phyloP scores from a whole-genome alignment of 495 filamentous ascomycete species.

The Aspergillus avenaceus region DNA sequence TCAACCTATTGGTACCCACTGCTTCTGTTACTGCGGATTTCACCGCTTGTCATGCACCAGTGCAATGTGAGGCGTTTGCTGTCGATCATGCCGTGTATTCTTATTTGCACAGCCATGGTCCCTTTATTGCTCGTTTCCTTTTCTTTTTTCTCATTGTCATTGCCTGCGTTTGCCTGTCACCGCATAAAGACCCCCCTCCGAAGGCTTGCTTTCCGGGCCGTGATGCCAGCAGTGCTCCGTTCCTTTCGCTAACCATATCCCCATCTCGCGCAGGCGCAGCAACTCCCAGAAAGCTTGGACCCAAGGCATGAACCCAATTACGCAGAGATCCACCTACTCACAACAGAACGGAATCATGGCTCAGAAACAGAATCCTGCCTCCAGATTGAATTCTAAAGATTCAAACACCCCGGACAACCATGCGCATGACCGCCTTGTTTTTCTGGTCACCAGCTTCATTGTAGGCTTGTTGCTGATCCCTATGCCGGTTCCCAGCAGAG shows the following conservation, averaged over 20 bases:
- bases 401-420: constrained; percentile 57
- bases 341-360: constrained; percentile 53
- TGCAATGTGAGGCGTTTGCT: constrained; percentile 1
- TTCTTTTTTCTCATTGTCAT: not conserved
- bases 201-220: no score
- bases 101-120: constrained; percentile 1
- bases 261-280: constrained; percentile 33
- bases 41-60: constrained; percentile 12
- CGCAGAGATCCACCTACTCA: constrained; percentile 49
- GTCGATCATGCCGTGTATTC: not conserved
- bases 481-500: constrained; percentile 1
- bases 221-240: no score
- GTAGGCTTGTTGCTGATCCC: constrained; percentile 41
- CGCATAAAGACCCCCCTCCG: no score
- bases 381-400: constrained; percentile 43
- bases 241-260: constrained; percentile 9
- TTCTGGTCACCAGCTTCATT: constrained; percentile 57
- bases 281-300: constrained; percentile 60
- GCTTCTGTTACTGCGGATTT: constrained; percentile 6
- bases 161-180: not conserved
- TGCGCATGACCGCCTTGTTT: constrained; percentile 62
- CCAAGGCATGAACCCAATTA: constrained; percentile 62
- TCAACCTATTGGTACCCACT: not conserved
- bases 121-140: not conserved
- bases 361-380: constrained; percentile 36